Conservation (phyloP, 2,329 filamentous ascomycete species). For the Ophiocordyceps sinensis region DNA sequence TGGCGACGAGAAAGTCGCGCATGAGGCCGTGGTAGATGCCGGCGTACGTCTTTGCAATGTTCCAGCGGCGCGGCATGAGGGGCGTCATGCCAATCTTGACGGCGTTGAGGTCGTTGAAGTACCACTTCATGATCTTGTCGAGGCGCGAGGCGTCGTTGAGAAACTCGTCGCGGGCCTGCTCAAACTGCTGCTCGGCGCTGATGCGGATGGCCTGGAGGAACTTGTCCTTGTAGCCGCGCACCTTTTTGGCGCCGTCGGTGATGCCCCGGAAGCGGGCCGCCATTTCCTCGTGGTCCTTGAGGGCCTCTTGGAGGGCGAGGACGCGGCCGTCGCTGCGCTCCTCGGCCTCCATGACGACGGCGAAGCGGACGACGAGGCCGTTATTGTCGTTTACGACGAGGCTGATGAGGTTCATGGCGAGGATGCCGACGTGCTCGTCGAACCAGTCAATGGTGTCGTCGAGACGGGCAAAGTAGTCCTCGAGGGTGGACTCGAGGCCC, state of each 20-base stretch:
- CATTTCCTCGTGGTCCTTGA: constrained; percentile 91
- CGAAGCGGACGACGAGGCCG: constrained; percentile 78
- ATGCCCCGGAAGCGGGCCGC: constrained; percentile 90
- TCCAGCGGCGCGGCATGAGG: constrained; percentile 93
- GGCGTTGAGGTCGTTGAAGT: constrained; percentile 92
- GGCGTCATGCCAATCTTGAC: constrained; percentile 86
- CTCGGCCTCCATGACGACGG: constrained; percentile 85
- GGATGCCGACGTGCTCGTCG: constrained; percentile 80
- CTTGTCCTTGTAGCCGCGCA: constrained; percentile 93
- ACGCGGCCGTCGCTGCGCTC: constrained; percentile 93
- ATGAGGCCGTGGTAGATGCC: constrained; percentile 87
- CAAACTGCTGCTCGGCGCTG: constrained; percentile 61
- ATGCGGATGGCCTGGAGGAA: constrained; percentile 70
- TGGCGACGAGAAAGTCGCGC: constrained; percentile 78
- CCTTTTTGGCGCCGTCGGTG: constrained; percentile 79
- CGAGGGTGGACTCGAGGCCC: constrained; percentile 65
- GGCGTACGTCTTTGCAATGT: constrained; percentile 79
- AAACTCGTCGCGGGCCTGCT: constrained; percentile 58
- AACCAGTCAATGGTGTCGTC: constrained; percentile 89
- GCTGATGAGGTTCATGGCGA: constrained; percentile 81
- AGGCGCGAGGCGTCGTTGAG: constrained; percentile 68
- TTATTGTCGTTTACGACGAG: constrained; percentile 78
- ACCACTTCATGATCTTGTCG: constrained; percentile 87
- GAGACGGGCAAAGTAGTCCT: constrained; percentile 77
- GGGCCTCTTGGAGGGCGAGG: constrained; percentile 79